Evolutionary conservation across 805 yeast genomes (phyloP).

Genomic region (Hanseniaspora vineae): DNA sequence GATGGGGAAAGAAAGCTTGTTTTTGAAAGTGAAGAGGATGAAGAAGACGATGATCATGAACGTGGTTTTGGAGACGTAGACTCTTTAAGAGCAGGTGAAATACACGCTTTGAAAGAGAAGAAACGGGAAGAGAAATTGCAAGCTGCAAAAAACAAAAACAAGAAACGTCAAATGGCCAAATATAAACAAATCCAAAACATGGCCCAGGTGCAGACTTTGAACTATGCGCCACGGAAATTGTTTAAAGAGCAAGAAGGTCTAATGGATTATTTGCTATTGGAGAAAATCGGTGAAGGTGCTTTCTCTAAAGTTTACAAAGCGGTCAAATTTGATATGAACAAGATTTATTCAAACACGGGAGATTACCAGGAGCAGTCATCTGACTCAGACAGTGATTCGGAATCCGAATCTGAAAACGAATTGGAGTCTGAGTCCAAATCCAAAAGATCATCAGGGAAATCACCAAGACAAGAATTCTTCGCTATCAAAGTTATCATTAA

Average conservation of each 20-base stretch:
- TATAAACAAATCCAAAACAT: neutral
- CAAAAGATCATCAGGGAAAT: slow-evolving; percentile 7
- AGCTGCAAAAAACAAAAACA: neutral
- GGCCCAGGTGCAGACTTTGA: slow-evolving; percentile 3
- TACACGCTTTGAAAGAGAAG: neutral
- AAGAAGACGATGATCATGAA: slow-evolving; percentile 5
- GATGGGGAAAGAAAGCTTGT: slow-evolving; percentile 4
- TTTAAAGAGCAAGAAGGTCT: slow-evolving; percentile 26
- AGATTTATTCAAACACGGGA: slow-evolving; percentile 5
- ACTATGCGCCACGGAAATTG: slow-evolving; percentile 14
- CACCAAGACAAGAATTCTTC: slow-evolving; percentile 15
- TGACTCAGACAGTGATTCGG: no score
- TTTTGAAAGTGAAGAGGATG: slow-evolving; percentile 9
- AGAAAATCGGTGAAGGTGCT: slow-evolving; percentile 70
- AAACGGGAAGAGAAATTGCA: neutral
- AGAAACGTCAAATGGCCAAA: neutral
- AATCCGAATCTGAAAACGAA: no score
- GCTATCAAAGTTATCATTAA: slow-evolving; percentile 55
- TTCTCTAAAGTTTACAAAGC: slow-evolving; percentile 67
- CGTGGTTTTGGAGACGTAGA: no score
- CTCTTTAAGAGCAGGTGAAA: no score
- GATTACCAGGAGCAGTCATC: slow-evolving; percentile 5
- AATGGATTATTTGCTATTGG: slow-evolving; percentile 27
- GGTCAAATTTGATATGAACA: slow-evolving; percentile 11
- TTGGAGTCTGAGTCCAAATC: no score